Conservation (phyloP, 192 early-diverging fungal genomes). For the Rhizoclosmatium globosum region DNA sequence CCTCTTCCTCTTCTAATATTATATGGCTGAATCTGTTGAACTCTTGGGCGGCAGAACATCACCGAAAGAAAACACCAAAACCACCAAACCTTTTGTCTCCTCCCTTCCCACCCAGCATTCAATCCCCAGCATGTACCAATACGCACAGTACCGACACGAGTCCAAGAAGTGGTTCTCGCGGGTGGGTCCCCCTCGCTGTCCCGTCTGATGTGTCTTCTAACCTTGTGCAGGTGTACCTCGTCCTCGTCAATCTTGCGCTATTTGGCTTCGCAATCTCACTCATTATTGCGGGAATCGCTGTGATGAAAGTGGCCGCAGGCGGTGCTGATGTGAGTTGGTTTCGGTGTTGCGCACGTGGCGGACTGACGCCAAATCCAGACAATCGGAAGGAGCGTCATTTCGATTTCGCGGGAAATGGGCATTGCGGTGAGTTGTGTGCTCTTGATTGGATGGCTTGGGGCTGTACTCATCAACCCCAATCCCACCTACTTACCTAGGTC, state of each 20-base stretch:
- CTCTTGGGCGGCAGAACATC: no score
- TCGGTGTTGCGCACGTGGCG: background rate
- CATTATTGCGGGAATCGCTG: slow-evolving; percentile 5
- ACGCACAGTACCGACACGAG: slow-evolving; percentile 19
- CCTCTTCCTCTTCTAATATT: no score
- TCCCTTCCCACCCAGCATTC: background rate
- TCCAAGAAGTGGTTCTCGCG: slow-evolving; percentile 33
- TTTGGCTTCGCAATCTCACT: slow-evolving; percentile 5
- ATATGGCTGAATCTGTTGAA: no score
- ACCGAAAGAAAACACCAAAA: background rate
- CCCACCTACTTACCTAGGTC: background rate
- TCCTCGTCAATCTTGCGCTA: slow-evolving; percentile 14
- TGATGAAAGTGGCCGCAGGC: slow-evolving; percentile 6
- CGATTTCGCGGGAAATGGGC: background rate
- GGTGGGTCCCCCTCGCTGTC: slow-evolving; percentile 3
- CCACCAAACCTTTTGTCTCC: background rate
- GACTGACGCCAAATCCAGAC: background rate
- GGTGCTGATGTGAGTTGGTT: background rate
- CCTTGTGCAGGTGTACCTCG: slow-evolving; percentile 9
- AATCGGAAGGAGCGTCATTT: background rate
- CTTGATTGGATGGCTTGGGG: background rate
- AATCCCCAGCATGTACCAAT: slow-evolving; percentile 2
- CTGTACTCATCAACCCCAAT: background rate
- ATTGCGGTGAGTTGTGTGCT: slow-evolving; percentile 16
- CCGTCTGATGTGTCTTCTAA: background rate